Conservation (phyloP, 345 rosid species). For the Salix purpurea region DNA sequence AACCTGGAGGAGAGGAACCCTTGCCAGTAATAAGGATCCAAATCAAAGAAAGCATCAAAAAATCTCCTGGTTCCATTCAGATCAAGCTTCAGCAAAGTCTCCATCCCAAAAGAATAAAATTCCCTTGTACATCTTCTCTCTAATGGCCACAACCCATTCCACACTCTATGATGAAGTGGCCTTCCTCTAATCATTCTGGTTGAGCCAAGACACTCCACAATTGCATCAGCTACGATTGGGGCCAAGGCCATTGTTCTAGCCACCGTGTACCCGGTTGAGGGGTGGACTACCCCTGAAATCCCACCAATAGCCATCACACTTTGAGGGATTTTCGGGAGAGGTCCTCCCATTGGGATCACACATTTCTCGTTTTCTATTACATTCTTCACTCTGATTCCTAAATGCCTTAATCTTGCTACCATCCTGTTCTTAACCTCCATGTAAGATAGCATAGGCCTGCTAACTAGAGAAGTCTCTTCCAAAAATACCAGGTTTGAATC, state of each 20-base stretch:
- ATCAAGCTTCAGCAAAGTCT: slow-evolving; percentile 59
- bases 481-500: slow-evolving; percentile 43
- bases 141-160: slow-evolving; percentile 58
- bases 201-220: slow-evolving; percentile 61
- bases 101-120: slow-evolving; percentile 60
- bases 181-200: slow-evolving; percentile 64
- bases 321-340: slow-evolving; percentile 60
- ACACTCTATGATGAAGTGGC: slow-evolving; percentile 42
- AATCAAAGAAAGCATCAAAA: slow-evolving; percentile 59
- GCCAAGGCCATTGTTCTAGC: slow-evolving; percentile 49
- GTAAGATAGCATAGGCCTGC: slow-evolving; percentile 52
- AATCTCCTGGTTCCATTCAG: slow-evolving; percentile 45
- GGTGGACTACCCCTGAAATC: slow-evolving; percentile 60
- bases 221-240: slow-evolving; percentile 42
- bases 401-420: slow-evolving; percentile 62
- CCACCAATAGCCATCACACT: slow-evolving; percentile 63
- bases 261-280: slow-evolving; percentile 67
- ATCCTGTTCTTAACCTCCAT: slow-evolving; percentile 53
- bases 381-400: slow-evolving; percentile 51
- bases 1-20: slow-evolving; percentile 61
- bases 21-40: slow-evolving; percentile 57
- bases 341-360: slow-evolving; percentile 76
- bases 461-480: slow-evolving; percentile 63
- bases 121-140: slow-evolving; percentile 43
- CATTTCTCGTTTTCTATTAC: slow-evolving; percentile 66